Conservation (phyloP, 2,329 filamentous ascomycete genomes). For the Aspergillus flavus region DNA sequence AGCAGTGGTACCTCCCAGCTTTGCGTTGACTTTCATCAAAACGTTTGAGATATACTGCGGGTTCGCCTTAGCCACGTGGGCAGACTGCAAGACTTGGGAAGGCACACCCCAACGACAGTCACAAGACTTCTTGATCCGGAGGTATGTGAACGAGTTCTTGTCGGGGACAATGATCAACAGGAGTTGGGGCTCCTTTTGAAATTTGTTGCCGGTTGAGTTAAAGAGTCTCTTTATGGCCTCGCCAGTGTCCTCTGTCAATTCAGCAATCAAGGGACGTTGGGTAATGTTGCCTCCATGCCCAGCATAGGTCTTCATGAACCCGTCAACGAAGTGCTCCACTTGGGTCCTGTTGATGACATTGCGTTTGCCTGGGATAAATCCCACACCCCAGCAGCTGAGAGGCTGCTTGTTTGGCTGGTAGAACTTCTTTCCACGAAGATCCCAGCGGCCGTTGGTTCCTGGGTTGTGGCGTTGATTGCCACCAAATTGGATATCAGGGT, state of each 20-base stretch:
- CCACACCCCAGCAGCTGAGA: constrained; percentile 75
- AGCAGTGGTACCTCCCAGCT: constrained; percentile 81
- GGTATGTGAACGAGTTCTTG: constrained; percentile 73
- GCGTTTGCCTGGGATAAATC: constrained; percentile 64
- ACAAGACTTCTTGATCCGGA: constrained; percentile 83
- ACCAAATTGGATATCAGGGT: constrained; percentile 72
- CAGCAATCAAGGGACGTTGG: constrained; percentile 49
- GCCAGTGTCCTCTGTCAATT: constrained; percentile 49
- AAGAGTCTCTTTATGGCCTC: constrained; percentile 60
- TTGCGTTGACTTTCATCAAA: constrained; percentile 94
- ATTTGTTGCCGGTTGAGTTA: constrained; percentile 56
- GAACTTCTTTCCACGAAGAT: constrained; percentile 81
- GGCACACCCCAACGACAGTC: constrained; percentile 84
- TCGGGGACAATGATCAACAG: constrained; percentile 76
- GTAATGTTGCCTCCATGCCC: constrained; percentile 62
- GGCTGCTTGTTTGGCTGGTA: constrained; percentile 62
- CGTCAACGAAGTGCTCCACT: constrained; percentile 57
- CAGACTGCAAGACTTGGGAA: constrained; percentile 76
- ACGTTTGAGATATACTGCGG: constrained; percentile 92
- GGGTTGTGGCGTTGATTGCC: constrained; percentile 60
- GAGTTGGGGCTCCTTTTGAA: constrained; percentile 67
- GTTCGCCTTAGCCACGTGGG: constrained; percentile 69
- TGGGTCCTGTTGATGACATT: constrained; percentile 45
- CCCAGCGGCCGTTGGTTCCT: constrained; percentile 76
- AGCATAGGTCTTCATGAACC: constrained; percentile 64